Evolutionary conservation across 1,284 basidiomycete genomes (phyloP).

Genomic region (Ceratobasidium sp.): DNA sequence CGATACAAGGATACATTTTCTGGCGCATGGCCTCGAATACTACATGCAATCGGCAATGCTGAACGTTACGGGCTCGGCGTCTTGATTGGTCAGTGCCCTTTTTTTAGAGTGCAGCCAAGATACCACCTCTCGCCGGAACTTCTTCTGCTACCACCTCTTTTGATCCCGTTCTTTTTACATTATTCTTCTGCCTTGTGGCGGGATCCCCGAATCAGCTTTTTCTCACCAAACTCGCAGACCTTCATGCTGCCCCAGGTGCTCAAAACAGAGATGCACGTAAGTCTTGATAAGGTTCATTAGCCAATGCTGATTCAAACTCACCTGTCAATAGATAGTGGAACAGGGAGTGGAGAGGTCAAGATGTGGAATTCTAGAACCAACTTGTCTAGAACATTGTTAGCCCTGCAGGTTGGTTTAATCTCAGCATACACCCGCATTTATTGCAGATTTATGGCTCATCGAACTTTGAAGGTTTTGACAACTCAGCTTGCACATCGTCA

Average conservation of each 20-base stretch:
- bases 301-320: slow-evolving; percentile 55
- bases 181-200: neutral
- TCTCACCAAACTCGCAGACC: slow-evolving; percentile 62
- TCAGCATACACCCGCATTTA: slow-evolving; percentile 48
- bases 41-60: slow-evolving; percentile 75
- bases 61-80: slow-evolving; percentile 78
- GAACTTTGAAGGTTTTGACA: slow-evolving; percentile 59
- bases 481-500: slow-evolving; percentile 61
- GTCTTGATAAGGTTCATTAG: neutral
- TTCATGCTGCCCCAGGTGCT: slow-evolving; percentile 83
- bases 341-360: slow-evolving; percentile 58
- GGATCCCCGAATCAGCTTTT: neutral
- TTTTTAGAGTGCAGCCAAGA: neutral
- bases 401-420: slow-evolving; percentile 55
- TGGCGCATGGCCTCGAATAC: slow-evolving; percentile 81
- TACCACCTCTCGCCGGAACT: neutral
- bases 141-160: neutral
- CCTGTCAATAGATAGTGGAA: slow-evolving; percentile 64
- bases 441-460: slow-evolving; percentile 19
- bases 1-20: slow-evolving; percentile 70
- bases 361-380: slow-evolving; percentile 61
- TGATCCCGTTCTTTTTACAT: neutral
- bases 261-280: slow-evolving; percentile 68
- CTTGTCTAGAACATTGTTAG: slow-evolving; percentile 68
- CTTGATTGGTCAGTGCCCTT: slow-evolving; percentile 69